Conservation (phyloP, 2,329 filamentous ascomycete species). For the Canariomyces notabilis region DNA sequence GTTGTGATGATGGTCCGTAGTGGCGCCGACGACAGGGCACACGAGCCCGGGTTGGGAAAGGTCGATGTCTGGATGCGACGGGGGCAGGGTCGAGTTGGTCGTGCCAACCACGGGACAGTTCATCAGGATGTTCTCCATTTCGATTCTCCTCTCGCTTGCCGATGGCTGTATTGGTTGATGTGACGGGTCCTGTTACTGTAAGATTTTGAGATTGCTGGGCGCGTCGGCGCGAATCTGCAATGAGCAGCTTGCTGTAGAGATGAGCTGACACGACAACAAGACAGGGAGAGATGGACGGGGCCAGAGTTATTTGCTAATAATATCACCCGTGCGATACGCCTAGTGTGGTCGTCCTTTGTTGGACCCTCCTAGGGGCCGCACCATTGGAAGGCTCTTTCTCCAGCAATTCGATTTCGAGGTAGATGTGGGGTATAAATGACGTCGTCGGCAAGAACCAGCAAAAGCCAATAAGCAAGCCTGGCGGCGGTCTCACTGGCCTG, state of each 20-base stretch:
- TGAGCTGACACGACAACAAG: too few species aligned
- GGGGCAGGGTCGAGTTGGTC: conserved; percentile 37
- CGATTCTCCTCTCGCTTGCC: not conserved
- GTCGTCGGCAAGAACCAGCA: conserved; percentile 10
- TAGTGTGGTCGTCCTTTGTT: too few species aligned
- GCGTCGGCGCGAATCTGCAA: too few species aligned
- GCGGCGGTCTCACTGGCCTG: too few species aligned
- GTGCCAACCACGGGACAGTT: conserved; percentile 40
- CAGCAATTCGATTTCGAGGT: too few species aligned
- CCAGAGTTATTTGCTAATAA: too few species aligned
- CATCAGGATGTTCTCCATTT: conserved; percentile 21
- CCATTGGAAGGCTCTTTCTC: not conserved
- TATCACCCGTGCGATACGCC: too few species aligned
- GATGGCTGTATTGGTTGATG: not conserved
- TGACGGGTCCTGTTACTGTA: too few species aligned
- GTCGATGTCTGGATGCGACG: conserved; percentile 37
- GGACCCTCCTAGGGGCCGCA: not conserved
- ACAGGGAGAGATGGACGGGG: too few species aligned
- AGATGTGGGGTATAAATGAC: conserved; percentile 1
- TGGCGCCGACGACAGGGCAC: conserved; percentile 39
- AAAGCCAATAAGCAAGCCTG: not conserved
- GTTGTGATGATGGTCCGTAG: conserved; percentile 38
- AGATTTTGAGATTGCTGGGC: too few species aligned
- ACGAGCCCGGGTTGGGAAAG: conserved; percentile 36
- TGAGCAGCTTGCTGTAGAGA: too few species aligned